Conservation (phyloP, 73 alveolate species). For the Blepharisma japonicum region DNA sequence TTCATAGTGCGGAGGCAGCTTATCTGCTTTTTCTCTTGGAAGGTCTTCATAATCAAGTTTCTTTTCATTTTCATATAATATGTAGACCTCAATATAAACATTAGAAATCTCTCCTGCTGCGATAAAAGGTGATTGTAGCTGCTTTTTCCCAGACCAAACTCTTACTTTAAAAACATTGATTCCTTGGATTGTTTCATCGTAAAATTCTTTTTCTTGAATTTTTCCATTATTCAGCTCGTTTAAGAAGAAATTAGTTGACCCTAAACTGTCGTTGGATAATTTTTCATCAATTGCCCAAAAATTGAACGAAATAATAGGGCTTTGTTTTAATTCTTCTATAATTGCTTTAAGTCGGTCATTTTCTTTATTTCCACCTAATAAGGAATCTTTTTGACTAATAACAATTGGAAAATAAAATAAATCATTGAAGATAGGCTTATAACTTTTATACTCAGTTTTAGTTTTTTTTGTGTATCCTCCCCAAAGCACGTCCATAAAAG, state of each 20-base stretch:
- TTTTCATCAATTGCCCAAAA: slow-evolving; percentile 33
- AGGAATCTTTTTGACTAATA: not conserved
- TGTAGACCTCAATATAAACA: slow-evolving; percentile 8
- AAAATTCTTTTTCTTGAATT: slow-evolving; percentile 26
- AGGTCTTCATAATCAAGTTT: slow-evolving; percentile 21
- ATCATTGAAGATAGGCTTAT: slow-evolving; percentile 30
- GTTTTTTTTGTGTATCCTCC: slow-evolving; percentile 30
- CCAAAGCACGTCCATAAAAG: slow-evolving; percentile 22
- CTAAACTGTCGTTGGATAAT: slow-evolving; percentile 18
- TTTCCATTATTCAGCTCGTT: not conserved
- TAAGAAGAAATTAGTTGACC: slow-evolving; percentile 4
- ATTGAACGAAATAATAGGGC: not conserved
- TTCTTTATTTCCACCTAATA: not conserved
- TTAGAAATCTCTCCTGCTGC: slow-evolving; percentile 5
- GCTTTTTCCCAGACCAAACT: slow-evolving; percentile 27
- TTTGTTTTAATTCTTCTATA: not conserved
- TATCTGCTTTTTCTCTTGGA: slow-evolving; percentile 28
- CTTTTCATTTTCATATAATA: slow-evolving; percentile 8
- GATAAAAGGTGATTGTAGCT: not conserved
- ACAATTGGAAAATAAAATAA: slow-evolving; percentile 3
- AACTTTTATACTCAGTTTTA: not conserved
- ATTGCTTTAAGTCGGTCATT: slow-evolving; percentile 11
- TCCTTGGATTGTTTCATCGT: not conserved
- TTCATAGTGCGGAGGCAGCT: slow-evolving; percentile 9
- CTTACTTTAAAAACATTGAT: not conserved